A percentile compares a stretch with the other conserved stretches of the same genome.
phyloP scores from a whole-genome alignment of 495 filamentous ascomycete genomes.

The Aspergillus funiculosus region DNA sequence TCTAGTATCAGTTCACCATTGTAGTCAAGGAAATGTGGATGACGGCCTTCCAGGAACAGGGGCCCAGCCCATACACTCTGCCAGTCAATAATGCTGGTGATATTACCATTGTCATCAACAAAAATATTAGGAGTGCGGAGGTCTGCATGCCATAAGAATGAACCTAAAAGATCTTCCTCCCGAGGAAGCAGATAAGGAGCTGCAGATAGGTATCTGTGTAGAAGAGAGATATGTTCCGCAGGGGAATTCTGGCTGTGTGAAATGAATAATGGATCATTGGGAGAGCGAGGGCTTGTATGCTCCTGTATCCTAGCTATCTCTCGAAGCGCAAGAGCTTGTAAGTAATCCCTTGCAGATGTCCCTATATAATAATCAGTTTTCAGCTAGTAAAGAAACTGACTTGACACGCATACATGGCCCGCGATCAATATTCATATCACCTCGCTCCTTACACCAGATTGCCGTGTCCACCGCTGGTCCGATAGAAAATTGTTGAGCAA shows the following conservation, averaged over 20 bases:
- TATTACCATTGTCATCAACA: constrained; percentile 18
- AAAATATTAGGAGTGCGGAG: constrained; percentile 33
- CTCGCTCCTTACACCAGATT: constrained; percentile 26
- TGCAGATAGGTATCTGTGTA: constrained; percentile 19
- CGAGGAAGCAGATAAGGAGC: constrained; percentile 23
- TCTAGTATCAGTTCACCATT: constrained; percentile 20
- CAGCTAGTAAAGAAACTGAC: background rate
- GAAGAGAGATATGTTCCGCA: constrained; percentile 14
- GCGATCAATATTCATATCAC: constrained; percentile 21
- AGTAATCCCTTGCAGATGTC: constrained; percentile 17
- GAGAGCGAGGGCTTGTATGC: constrained; percentile 15
- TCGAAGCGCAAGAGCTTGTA: constrained; percentile 22
- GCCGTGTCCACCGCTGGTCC: constrained; percentile 22
- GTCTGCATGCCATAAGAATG: constrained; percentile 31
- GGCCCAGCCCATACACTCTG: constrained; percentile 21
- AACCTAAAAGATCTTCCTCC: constrained; percentile 13
- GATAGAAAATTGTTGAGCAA: constrained; percentile 22
- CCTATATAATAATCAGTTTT: constrained; percentile 16
- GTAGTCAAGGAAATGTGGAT: constrained; percentile 22
- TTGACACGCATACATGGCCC: constrained; percentile 32
- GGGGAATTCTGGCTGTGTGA: constrained; percentile 17
- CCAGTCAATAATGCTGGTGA: constrained; percentile 30
- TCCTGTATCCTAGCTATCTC: constrained; percentile 26
- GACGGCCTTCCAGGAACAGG: constrained; percentile 21
- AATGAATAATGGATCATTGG: constrained; percentile 13